A percentile compares a stretch with the other conserved stretches of the same genome.
These are phyloP conservation scores for Metschnikowia arizonensis DNA, from an alignment of 805 yeast genomes.

Conservation along the genomic window DNA sequence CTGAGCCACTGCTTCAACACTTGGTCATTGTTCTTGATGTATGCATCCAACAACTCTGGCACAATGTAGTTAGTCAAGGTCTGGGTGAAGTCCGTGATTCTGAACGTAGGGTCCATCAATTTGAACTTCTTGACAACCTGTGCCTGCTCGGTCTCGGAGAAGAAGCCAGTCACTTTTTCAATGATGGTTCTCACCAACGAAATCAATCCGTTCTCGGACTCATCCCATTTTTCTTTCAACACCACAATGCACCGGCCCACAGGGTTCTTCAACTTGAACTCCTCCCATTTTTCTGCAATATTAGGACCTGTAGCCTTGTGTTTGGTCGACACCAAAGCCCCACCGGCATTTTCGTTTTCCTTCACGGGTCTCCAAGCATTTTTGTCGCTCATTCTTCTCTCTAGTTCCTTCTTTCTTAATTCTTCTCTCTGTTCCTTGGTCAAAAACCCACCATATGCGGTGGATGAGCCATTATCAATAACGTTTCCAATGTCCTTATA, in stretches of 20 bases:
- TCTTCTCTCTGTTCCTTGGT: conserved; percentile 73
- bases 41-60: conserved; percentile 94
- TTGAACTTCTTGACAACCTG: conserved; percentile 83
- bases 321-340: conserved; percentile 76
- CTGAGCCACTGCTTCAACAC: conserved; percentile 87
- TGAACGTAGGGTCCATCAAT: conserved; percentile 86
- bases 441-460: conserved; percentile 89
- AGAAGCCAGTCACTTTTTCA: conserved; percentile 79
- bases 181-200: conserved; percentile 73
- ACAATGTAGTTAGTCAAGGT: conserved; percentile 88
- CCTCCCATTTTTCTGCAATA: conserved; percentile 60
- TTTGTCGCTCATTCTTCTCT: conserved; percentile 55
- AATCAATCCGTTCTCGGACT: conserved; percentile 87
- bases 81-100: conserved; percentile 68
- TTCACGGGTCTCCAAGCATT: conserved; percentile 63
- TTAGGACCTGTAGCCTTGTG: conserved; percentile 70
- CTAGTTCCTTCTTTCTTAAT: conserved; percentile 53
- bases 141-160: conserved; percentile 95
- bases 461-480: conserved; percentile 86
- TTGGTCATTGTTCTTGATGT: conserved; percentile 82
- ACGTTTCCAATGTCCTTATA: conserved; percentile 86
- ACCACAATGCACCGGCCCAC: conserved; percentile 62
- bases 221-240: conserved; percentile 77
- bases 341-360: conserved; percentile 78
- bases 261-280: conserved; percentile 61